Evolutionary conservation across 1,139 yeast species (phyloP).

Genomic region (Zygotorulaspora mrakii): DNA sequence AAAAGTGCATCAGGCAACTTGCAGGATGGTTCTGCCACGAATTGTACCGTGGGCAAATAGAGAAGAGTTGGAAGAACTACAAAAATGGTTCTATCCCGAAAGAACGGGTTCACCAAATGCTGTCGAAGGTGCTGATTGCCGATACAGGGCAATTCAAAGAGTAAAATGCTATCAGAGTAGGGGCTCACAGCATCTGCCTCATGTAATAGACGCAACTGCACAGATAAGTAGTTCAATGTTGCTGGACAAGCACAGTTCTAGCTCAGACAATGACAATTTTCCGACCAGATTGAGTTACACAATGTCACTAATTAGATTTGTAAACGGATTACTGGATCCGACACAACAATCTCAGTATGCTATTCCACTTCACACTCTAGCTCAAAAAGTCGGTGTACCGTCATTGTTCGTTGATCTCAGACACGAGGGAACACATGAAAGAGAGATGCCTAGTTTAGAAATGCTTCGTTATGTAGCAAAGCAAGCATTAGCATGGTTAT

Average conservation of each 20-base stretch:
- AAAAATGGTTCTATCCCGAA: conserved; percentile 55
- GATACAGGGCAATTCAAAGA: conserved; percentile 53
- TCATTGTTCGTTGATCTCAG: conserved; percentile 83
- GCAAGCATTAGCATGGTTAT: conserved; percentile 73
- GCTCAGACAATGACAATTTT: conserved; percentile 19
- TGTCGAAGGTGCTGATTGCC: conserved; percentile 22
- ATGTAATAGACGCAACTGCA: conserved; percentile 73
- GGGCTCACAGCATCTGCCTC: conserved; percentile 61
- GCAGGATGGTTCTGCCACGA: conserved; percentile 40
- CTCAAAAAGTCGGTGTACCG: conserved; percentile 67
- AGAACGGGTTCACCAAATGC: conserved; percentile 27
- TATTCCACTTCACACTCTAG: conserved; percentile 71
- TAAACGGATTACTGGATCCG: conserved; percentile 87
- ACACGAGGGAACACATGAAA: conserved; percentile 89
- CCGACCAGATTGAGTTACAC: conserved; percentile 36
- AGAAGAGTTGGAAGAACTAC: conserved; percentile 51
- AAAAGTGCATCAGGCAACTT: not conserved
- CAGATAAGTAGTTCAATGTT: conserved; percentile 52
- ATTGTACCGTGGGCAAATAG: conserved; percentile 54
- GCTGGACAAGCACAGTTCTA: conserved; percentile 41
- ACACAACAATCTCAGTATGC: conserved; percentile 77
- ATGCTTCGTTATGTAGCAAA: conserved; percentile 56
- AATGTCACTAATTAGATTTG: conserved; percentile 80
- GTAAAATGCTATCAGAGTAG: conserved; percentile 61
- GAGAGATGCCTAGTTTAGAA: conserved; percentile 61